Evolutionary conservation across 768 basidiomycete genomes (phyloP).

Genomic region (Pulveroboletus sp.): DNA sequence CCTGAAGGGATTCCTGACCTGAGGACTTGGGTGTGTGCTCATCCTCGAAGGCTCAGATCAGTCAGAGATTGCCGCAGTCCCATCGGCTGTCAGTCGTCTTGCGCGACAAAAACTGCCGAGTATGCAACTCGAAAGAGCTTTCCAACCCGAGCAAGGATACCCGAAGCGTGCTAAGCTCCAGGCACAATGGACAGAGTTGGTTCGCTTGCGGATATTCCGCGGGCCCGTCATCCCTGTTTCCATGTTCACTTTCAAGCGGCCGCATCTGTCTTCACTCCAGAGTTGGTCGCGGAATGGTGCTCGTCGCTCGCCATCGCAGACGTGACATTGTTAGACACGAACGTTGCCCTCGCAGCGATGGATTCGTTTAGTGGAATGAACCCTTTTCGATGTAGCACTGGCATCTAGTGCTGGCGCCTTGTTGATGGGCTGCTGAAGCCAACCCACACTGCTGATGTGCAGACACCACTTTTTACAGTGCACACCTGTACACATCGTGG

Average conservation of each 20-base stretch:
- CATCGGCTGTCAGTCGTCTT: not conserved
- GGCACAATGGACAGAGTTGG: not conserved
- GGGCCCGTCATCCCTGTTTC: not conserved
- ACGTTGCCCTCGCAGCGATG: constrained; percentile 6
- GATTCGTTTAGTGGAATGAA: not conserved
- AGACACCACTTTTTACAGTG: constrained; percentile 43
- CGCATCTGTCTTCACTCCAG: not conserved
- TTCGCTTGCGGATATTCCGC: not conserved
- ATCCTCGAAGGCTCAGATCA: too few species aligned
- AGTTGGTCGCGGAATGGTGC: not conserved
- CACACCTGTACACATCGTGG: not conserved
- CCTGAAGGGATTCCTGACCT: too few species aligned
- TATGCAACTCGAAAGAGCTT: not conserved
- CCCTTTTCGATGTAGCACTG: constrained; percentile 17
- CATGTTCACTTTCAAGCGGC: not conserved
- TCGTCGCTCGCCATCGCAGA: constrained; percentile 4
- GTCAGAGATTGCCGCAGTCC: not conserved
- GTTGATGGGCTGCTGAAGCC: constrained; percentile 39
- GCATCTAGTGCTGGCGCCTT: constrained; percentile 37
- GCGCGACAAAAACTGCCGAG: not conserved
- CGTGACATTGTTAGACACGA: constrained; percentile 26
- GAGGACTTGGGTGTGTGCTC: not conserved
- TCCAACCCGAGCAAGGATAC: not conserved
- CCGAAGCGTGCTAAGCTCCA: not conserved
- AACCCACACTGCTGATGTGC: constrained; percentile 34